Evolutionary conservation across 1,139 yeast species (phyloP).

Genomic region (Pneumocystis sp.): DNA sequence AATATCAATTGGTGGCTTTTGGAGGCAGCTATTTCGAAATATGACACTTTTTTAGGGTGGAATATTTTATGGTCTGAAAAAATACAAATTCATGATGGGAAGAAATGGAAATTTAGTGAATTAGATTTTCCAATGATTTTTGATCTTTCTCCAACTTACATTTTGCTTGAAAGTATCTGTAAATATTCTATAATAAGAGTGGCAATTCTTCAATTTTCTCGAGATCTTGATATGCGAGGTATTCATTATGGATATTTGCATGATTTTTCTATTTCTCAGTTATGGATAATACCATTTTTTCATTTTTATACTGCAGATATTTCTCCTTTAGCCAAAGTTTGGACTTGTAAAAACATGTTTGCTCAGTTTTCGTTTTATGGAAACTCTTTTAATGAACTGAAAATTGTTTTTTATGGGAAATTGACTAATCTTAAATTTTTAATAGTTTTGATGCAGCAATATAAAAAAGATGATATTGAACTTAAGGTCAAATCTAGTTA

Average conservation of each 20-base stretch:
- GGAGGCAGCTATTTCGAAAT: neutral
- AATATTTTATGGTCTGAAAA: neutral
- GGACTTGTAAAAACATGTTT: neutral
- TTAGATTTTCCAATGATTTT: neutral
- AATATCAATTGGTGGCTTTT: neutral
- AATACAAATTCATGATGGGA: neutral
- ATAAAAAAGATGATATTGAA: neutral
- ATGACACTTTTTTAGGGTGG: neutral
- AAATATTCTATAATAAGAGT: constrained; percentile 7
- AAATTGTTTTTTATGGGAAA: neutral
- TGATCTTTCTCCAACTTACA: neutral
- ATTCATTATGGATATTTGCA: constrained; percentile 3
- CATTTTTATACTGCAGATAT: neutral
- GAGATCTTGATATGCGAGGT: constrained; percentile 7
- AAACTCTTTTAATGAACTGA: neutral
- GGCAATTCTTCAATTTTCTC: constrained; percentile 6
- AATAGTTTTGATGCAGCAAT: neutral
- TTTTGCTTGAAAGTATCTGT: constrained; percentile 5
- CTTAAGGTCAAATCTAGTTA: neutral
- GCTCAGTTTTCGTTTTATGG: neutral
- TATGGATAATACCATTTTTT: neutral
- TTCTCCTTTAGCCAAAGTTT: neutral
- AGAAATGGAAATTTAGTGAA: neutral
- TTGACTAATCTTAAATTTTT: neutral
- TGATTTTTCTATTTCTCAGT: neutral